Evolutionary conservation across 371 early-diverging fungal genomes (phyloP), one percentile per base, ranked within the genome.

Genomic region (Phascolomyces articulosus): DNA sequence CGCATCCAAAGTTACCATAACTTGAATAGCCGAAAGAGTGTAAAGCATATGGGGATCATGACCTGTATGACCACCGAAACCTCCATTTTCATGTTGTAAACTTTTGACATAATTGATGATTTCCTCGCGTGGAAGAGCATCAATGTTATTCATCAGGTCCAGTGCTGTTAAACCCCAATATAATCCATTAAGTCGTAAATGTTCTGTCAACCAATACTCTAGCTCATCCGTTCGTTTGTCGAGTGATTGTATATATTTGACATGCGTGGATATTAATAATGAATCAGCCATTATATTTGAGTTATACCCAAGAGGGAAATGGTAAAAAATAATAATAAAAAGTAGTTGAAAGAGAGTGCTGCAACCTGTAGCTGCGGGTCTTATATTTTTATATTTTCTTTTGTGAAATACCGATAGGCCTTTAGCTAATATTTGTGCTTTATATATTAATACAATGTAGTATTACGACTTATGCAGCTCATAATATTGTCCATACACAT

Each of bases 131-230:
- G 91, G 86, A 28, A 97, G 79, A 21, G 89, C 91, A 29, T 90
- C 89, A n/a, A 77, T 70, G 23, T 80, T 72, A 55, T 85, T 78
- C 78, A 98, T 77, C 53, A 97, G 74, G 38, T 86, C 84, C 55
- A 96, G 78, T 0, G 96, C 91, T 0, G 95, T 96, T 0, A 95
- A 67, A 0, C 95, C 97, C 99, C 99, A 98, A 75, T 98, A 98
- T 15, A 97, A 81, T 24, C 96, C 96, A 61, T 91, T 96, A 21
- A 98, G 71, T 2, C 96, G 89, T 23, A 98, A 77, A 64, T 98
- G 97, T 65, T 95, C 96, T 0, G 95, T 88, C 54, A 94, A 70
- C 95, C 95, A 95, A 76, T 97, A 98, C 65, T 96, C 96, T 4
- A 98, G 83, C 51, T 87, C 89, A 58, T 95, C 91, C 62, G 93